Evolutionary conservation across 1,284 basidiomycete genomes (phyloP), one percentile per base, ranked within the genome.

Genomic region (Ganoderma lucidum): DNA sequence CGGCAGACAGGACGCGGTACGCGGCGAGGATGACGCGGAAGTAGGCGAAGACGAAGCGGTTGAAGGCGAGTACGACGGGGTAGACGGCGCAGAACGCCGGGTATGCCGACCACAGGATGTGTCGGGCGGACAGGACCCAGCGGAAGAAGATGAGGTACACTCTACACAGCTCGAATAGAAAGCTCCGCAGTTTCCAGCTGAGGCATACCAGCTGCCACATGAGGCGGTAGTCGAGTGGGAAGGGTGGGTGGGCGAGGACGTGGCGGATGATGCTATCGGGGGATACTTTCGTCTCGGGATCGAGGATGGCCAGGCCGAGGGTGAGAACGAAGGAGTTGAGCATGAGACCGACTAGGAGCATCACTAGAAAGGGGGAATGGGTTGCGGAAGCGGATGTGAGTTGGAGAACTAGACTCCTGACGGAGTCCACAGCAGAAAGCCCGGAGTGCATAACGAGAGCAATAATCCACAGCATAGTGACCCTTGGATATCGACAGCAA

Each of bases 171-270:
- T 56, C 30, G 53, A 56, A 56, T 30, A 62, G 61, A 23, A 45
- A 32, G 9, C 28, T 42, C 9, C 61, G 61, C 39, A 62, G 61
- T 28, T 32, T 39, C 61, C 61, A 62, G 42, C 61, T 62, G 61
- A 62, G 61, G 23, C 28, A 42, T 12, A 23, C 42, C n/a, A 62
- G 61, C 42, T 62, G 41, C 61, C 61, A 62, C 30, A 62, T 56
- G 53, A 56, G 53, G 53, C 53, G 53, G 12, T 6, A 56, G 53
- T 56, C 53, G 53, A 56, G 53, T 19, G 30, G 30, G 53, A 56
- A 32, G 53, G 53, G 53, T 35, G 53, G 8, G 17, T 32, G 14
- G 6, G 53, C 17, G 53, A 56, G 12, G 53, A 56, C 12, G 30
- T 19, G 53, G 30, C 30, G 53, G 53, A 56, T 56, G 53, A 56